Evolutionary conservation across 495 filamentous ascomycete genomes (phyloP), one percentile per base, ranked within the genome.

Genomic region (Neurospora hispaniola): DNA sequence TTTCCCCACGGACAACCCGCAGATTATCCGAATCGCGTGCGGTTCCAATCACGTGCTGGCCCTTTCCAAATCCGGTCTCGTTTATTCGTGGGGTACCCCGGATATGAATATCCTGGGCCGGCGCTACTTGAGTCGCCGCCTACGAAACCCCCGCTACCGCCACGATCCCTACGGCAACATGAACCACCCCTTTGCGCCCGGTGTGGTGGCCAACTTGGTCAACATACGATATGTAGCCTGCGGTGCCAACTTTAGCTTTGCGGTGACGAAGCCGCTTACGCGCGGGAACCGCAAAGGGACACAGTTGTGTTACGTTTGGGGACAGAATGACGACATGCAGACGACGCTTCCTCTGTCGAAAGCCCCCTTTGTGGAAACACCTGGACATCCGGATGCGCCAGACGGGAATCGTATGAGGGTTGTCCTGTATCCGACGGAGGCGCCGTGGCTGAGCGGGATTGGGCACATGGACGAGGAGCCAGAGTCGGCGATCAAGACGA

Each of bases 301-400:
- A n/a, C 89, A 88, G 35, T 85, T 89, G 39, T 89, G 94, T 69
- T 96, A 88, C 83, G 83, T 90, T 1, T 97, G 94, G 93, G 94
- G 94, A 11, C 80, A 93, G 54, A 97, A 97, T 81, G 92, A 90
- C 76, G 96, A 90, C 77, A 89, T 91, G 41, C 90, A 94, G 78
- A 92, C 90, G 78, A 88, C 18, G 89, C 89, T 9, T 76, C 80
- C 31, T 81, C 84, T 62, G 86, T 90, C 74, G 89, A 92, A 80
- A 86, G 84, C 39, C 76, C 89, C 43, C 88, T 86, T 6, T 80
- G 87, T 71, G 90, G 88, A 10, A 77, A 82, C 10, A 82, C 18
- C 74, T 69, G 23, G 68, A 31, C 46, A 69, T 62, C 40, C 66
- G 70, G 31, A 70, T 41, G 42, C 23, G 43, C 41, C 41, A 69